Percentiles rank a stretch among this genome's conserved stretches.
Conservation (phyloP, 2,329 filamentous ascomycete species). For the Colletotrichum liaoningense region DNA sequence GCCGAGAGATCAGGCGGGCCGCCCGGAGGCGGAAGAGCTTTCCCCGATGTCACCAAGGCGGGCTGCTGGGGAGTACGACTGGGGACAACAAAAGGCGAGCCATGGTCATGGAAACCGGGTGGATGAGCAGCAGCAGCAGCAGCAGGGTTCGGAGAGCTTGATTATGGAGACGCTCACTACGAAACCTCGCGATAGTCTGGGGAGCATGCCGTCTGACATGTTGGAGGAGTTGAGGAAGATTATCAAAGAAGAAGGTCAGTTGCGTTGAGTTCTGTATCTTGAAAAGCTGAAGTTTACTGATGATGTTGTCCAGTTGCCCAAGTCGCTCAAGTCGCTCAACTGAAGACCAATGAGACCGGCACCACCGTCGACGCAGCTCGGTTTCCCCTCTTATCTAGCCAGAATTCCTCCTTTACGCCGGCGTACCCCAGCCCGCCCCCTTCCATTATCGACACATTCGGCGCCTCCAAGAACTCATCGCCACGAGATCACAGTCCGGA, state of each 20-base stretch:
- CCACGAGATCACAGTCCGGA: constrained; percentile 15
- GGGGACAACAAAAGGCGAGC: constrained; percentile 24
- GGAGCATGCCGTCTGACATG: constrained; percentile 33
- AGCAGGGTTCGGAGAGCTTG: background rate
- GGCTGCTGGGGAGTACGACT: background rate
- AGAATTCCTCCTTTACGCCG: constrained; percentile 7
- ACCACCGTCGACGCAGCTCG: constrained; percentile 6
- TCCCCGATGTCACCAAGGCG: constrained; percentile 3
- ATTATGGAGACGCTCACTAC: background rate
- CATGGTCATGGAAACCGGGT: background rate
- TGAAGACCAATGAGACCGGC: constrained; percentile 16
- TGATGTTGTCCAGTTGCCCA: constrained; percentile 4
- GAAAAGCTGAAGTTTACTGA: background rate
- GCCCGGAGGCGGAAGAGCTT: constrained; percentile 1
- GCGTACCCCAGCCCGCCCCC: constrained; percentile 21
- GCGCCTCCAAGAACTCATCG: constrained; percentile 12
- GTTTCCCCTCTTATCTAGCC: background rate
- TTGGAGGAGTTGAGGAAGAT: constrained; percentile 39
- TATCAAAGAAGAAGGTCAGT: constrained; percentile 38
- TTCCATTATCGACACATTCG: background rate
- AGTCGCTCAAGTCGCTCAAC: constrained; percentile 23
- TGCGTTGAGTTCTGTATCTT: background rate
- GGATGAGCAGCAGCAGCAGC: background rate
- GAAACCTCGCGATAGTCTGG: constrained; percentile 21
- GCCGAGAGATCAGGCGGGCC: background rate